phyloP scores from a whole-genome alignment of 441 rosid species.

The Viola pubescens region DNA sequence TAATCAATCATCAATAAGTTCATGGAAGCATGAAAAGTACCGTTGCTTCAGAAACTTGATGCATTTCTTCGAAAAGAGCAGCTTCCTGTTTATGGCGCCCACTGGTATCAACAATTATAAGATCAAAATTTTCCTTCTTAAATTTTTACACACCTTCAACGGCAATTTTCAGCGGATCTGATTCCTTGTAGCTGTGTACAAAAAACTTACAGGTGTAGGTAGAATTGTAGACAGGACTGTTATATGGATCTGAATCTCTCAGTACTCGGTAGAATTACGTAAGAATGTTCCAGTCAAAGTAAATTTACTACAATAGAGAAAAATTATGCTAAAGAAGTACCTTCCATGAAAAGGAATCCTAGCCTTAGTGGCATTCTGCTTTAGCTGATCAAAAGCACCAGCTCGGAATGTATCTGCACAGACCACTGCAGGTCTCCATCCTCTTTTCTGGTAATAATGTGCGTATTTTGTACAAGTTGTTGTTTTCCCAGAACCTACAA shows the following conservation, averaged over 20 bases:
- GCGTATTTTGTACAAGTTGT: constrained; percentile 90
- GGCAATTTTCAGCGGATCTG: constrained; percentile 84
- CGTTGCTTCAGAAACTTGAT: constrained; percentile 89
- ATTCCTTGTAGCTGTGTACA: constrained; percentile 56
- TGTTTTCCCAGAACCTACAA: constrained; percentile 76
- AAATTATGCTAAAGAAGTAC: constrained; percentile 22
- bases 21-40: constrained; percentile 28
- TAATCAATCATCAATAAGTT: constrained; percentile 8
- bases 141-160: constrained; percentile 82
- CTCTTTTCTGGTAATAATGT: constrained; percentile 78
- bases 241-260: too few species aligned
- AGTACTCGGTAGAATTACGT: too few species aligned
- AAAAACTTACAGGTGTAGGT: neutral
- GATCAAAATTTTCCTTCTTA: constrained; percentile 78
- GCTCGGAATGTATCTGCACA: constrained; percentile 97
- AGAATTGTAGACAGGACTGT: too few species aligned
- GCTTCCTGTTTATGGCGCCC: constrained; percentile 94
- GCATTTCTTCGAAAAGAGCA: constrained; percentile 89
- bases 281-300: too few species aligned
- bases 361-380: constrained; percentile 93
- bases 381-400: constrained; percentile 89
- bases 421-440: constrained; percentile 84
- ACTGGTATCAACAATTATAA: constrained; percentile 79
- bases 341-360: constrained; percentile 89
- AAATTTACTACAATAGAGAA: too few species aligned